Percentiles rank a stretch among this genome's conserved stretches.
These are phyloP conservation scores for Diplocarpon rosae DNA, from an alignment of 2,329 filamentous ascomycete genomes.

Conservation along the genomic window DNA sequence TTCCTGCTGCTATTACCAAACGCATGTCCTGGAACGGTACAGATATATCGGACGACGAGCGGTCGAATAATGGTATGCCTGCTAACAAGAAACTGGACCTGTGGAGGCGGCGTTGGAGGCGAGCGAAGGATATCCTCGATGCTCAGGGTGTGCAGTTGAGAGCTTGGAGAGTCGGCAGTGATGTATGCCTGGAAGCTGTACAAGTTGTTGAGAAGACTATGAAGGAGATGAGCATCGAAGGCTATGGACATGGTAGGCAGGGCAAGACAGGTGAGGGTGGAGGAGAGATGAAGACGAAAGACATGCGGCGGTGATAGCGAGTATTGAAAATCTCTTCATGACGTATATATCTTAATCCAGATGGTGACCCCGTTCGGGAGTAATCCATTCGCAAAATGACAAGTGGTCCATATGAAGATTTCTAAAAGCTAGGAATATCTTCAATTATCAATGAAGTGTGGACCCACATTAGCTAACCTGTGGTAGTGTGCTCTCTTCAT, in stretches of 20 bases:
- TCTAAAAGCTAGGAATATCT: no score
- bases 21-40: slow-evolving; percentile 17
- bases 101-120: slow-evolving; percentile 57
- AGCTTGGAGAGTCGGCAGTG: slow-evolving; percentile 62
- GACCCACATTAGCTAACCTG: no score
- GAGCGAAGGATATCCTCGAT: slow-evolving; percentile 53
- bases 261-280: slow-evolving; percentile 24
- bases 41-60: slow-evolving; percentile 24
- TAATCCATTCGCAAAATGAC: no score
- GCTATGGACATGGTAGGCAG: slow-evolving; percentile 21
- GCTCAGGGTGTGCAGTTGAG: slow-evolving; percentile 55
- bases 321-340: background rate
- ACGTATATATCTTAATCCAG: no score
- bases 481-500: no score
- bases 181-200: slow-evolving; percentile 56
- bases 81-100: slow-evolving; percentile 59
- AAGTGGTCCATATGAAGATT: no score
- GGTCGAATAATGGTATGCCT: slow-evolving; percentile 13
- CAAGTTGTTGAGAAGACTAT: slow-evolving; percentile 49
- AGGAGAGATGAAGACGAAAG: slow-evolving; percentile 27
- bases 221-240: slow-evolving; percentile 32
- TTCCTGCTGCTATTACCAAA: slow-evolving; percentile 10
- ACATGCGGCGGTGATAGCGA: slow-evolving; percentile 19
- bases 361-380: no score
- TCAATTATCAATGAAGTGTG: no score